Base-by-base conservation (phyloP, 202 grass and related monocot genomes). In the Cymbopogon flexuosus region DNA sequence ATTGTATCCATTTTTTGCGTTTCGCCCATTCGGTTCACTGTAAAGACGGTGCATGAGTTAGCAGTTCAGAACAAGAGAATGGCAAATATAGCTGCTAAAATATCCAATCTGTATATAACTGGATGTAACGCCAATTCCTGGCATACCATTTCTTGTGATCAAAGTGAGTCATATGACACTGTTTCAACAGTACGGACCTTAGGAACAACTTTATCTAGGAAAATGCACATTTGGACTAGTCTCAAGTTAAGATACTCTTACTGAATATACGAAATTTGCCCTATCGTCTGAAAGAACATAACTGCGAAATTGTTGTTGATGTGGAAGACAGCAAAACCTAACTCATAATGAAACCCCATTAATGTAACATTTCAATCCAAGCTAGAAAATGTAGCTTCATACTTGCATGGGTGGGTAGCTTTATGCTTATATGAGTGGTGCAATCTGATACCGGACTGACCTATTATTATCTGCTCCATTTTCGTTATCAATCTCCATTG, bases 401-500 rank as follows among this genome's bases (percentile, higher is more conserved):
- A 39, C 42, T 9, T n/a, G n/a, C n/a, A 63, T 80, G 73, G 3
- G 30, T 31, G 30, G 30, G 30, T 31, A 31, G 30, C 30, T 31
- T 31, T 31, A 31, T 31, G 30, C 30, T 31, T 31, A 31, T 31
- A 31, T 46, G 2, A 63, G 6, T 6, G 16, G 40, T 51, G 58
- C 1, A 42, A 78, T 3, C 5, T 54, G 45, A 54, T 43, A 79
- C 54, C 36, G 46, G 65, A 86, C 76, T 85, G 71, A 84, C 96
- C 90, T 93, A 58, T 84, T 68, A 4, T 88, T 85, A 65, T 85
- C 89, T 82, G 61, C 74, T 74, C 89, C 91, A 79, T 90, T 93
- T 65, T 95, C 90, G 54, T 88, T 70, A 67, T 99, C 96, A 73
- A 95, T 84, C 63, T 95, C 96, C 96, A 99, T 99, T 21, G 90